Evolutionary conservation across 2,329 filamentous ascomycete species (phyloP).

Genomic region (Colletotrichum kahawae): DNA sequence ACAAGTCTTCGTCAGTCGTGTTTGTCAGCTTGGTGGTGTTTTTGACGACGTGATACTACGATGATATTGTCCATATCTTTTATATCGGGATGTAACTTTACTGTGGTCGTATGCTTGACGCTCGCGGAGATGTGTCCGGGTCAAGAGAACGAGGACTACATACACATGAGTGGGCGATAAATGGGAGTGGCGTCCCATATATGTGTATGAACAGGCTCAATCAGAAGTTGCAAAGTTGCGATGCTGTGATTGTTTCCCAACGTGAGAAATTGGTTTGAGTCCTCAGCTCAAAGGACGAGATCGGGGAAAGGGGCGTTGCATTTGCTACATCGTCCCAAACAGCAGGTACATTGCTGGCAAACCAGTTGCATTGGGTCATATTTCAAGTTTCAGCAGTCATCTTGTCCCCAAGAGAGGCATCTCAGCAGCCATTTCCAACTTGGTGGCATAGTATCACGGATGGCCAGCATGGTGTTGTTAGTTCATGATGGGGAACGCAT

Average conservation of each 20-base stretch:
- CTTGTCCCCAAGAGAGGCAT: neutral
- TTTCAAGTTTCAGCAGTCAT: neutral
- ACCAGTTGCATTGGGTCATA: neutral
- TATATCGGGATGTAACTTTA: neutral
- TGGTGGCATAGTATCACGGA: rapidly evolving
- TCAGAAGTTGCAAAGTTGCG: neutral
- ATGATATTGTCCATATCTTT: neutral
- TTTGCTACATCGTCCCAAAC: neutral
- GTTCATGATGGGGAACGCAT: neutral
- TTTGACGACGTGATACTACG: neutral
- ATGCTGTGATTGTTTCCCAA: neutral
- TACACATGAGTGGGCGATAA: neutral
- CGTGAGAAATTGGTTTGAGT: neutral
- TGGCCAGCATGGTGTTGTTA: neutral
- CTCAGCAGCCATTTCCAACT: neutral
- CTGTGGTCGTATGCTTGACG: neutral
- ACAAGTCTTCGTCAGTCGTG: neutral
- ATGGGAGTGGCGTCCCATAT: neutral
- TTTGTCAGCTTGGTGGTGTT: neutral
- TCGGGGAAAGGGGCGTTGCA: neutral
- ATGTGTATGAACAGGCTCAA: neutral
- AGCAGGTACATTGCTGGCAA: neutral
- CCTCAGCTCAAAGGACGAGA: neutral
- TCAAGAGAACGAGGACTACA: neutral
- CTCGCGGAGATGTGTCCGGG: neutral